These are phyloP conservation scores for Penicillium brasilianum DNA, from an alignment of 2,329 filamentous ascomycete genomes.

Conservation along the genomic window DNA sequence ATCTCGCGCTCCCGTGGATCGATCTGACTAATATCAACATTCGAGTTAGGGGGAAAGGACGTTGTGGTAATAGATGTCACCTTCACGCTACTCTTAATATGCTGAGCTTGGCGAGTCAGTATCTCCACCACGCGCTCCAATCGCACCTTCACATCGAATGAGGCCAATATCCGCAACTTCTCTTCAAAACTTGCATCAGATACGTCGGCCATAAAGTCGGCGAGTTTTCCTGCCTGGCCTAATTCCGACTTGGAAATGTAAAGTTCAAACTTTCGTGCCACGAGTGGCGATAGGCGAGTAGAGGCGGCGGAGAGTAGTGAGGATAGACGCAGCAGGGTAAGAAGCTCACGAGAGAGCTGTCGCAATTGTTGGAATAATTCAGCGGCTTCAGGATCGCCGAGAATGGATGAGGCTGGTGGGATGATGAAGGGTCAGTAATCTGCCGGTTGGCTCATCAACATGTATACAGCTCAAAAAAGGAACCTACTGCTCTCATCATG, in stretches of 20 bases:
- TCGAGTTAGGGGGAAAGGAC: slow-evolving; percentile 63
- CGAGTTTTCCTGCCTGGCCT: slow-evolving; percentile 80
- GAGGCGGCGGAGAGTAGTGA: slow-evolving; percentile 77
- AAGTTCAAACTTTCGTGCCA: slow-evolving; percentile 82
- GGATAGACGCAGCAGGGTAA: slow-evolving; percentile 81
- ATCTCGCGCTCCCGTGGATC: slow-evolving; percentile 55
- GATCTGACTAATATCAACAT: slow-evolving; percentile 60
- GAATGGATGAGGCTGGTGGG: slow-evolving; percentile 38
- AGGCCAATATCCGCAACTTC: slow-evolving; percentile 83
- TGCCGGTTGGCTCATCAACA: background rate
- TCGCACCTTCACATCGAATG: slow-evolving; percentile 76
- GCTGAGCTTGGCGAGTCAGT: slow-evolving; percentile 78
- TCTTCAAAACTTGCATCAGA: slow-evolving; percentile 88
- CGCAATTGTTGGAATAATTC: slow-evolving; percentile 81
- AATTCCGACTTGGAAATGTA: slow-evolving; percentile 84
- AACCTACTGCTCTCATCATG: slow-evolving; percentile 70
- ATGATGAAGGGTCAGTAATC: background rate
- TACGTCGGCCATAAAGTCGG: slow-evolving; percentile 96
- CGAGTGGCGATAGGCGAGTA: slow-evolving; percentile 75
- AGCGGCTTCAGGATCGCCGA: slow-evolving; percentile 68
- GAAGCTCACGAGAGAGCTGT: slow-evolving; percentile 80
- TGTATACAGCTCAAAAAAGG: background rate
- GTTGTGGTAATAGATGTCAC: slow-evolving; percentile 78
- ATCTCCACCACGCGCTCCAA: slow-evolving; percentile 83
- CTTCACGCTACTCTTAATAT: slow-evolving; percentile 84